Evolutionary conservation across 2,329 filamentous ascomycete genomes (phyloP), one percentile per base, ranked within the genome.

Genomic region (Aspergillus intermedius): DNA sequence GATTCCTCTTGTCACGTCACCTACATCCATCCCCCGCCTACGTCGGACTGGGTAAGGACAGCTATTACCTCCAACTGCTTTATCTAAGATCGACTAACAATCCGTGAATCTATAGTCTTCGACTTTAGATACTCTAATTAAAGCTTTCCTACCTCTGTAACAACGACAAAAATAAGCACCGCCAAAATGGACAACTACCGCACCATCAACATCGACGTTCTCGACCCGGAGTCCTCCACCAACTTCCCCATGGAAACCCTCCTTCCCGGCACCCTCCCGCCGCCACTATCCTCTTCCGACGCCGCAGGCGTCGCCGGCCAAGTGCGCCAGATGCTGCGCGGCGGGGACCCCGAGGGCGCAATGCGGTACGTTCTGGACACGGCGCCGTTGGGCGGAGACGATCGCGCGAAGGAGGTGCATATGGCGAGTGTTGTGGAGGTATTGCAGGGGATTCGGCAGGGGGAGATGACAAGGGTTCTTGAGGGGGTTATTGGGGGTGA

Each of bases 181-280:
- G 49, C 47, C 45, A 66, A 49, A 49, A 74, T 73, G 71, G 37
- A 80, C 71, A 84, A 84, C 68, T 84, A 80, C 75, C 88, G 91
- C 70, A 95, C 89, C 58, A 93, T 96, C 78, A 89, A 96, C 79
- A 86, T 96, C 70, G 91, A 96, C 69, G 84, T 86, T 59, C 80
- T 95, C 61, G 87, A 93, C 69, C 88, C 91, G 51, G 91, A 97
- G 71, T 93, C 89, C 61, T 82, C 87, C 57, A 75, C 82, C 71
- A 97, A 96, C 80, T 97, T 97, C 75, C 88, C 94, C 72, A 83
- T 88, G 54, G 81, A 85, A 51, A 88, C 89, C 15, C 82, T 97
- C 60, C 84, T 87, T 57, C 88, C 91, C 32, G 80, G 86, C 40
- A 83, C 83, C 19, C 65, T 83, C 50, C 72, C 73, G 51, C 78